These are phyloP conservation scores for Chenopodium album DNA, from an alignment of 148 eudicot genomes.

Conservation along the genomic window DNA sequence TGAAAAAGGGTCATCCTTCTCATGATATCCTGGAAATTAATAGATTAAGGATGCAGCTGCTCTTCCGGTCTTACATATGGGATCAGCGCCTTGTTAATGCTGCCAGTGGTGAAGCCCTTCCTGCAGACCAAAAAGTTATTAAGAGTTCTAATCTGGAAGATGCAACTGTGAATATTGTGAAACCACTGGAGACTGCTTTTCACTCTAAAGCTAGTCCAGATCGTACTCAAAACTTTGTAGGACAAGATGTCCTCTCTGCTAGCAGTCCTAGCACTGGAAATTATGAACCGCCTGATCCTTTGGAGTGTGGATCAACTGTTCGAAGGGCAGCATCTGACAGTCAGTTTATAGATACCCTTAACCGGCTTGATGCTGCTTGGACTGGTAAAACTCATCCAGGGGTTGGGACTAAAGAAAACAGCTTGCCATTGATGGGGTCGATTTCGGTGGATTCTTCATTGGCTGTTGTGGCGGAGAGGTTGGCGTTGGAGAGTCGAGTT, in stretches of 20 bases:
- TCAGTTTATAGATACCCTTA: slow-evolving; percentile 58
- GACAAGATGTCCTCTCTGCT: slow-evolving; percentile 29
- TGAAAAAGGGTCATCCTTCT: slow-evolving; percentile 50
- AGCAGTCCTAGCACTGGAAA: slow-evolving; percentile 5
- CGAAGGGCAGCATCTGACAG: slow-evolving; percentile 70
- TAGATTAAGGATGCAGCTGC: slow-evolving; percentile 70
- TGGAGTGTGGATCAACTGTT: slow-evolving; percentile 39
- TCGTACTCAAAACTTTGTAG: slow-evolving; percentile 29
- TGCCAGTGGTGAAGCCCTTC: slow-evolving; percentile 41
- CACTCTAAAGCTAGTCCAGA: slow-evolving; percentile 30
- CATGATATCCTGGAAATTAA: slow-evolving; percentile 85
- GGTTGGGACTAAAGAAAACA: slow-evolving; percentile 40
- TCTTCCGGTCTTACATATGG: slow-evolving; percentile 88
- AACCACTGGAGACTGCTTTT: slow-evolving; percentile 29
- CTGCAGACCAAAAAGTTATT: slow-evolving; percentile 30
- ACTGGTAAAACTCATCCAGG: slow-evolving; percentile 69
- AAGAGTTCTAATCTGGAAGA: slow-evolving; percentile 31
- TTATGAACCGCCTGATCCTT: slow-evolving; percentile 35
- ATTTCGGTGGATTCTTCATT: slow-evolving; percentile 46
- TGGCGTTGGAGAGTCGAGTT: slow-evolving; percentile 44
- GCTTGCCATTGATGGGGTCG: slow-evolving; percentile 39
- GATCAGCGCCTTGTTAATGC: slow-evolving; percentile 77
- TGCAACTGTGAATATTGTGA: slow-evolving; percentile 12
- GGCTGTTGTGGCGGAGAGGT: slow-evolving; percentile 48
- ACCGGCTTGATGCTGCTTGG: slow-evolving; percentile 94